Evolutionary conservation across 257 asterid genomes (phyloP), one percentile per base, ranked within the genome.

Genomic region (Handroanthus guayacan): DNA sequence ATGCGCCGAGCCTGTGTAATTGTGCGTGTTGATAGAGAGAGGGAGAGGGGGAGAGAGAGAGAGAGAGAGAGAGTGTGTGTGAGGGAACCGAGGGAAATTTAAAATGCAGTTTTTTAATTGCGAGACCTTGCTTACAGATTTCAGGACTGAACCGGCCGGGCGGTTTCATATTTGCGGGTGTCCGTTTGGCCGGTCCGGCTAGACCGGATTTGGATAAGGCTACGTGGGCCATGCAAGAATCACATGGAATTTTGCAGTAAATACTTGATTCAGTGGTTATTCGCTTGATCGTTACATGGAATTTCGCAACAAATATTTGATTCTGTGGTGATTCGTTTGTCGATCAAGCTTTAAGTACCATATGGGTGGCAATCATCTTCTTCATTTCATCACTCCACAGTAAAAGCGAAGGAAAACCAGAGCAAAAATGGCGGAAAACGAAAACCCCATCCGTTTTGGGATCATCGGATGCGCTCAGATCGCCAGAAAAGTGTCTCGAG

Each of bases 381-480:
- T 62, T 36, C 14, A 7, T 50, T 34, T 43, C 61, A 17, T 39
- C 62, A 39, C 38, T 38, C 64, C 65, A 38, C 2, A 38, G 6
- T 5, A 37, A 36, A 38, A 18, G 16, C 57, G 39, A 48, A 6
- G 25, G 67, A 20, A 39, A 0, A 5, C 2, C 39, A 41, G 13
- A n/a, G 4, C 9, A 63, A 70, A 74, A 77, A 88, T 87, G 94
- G 67, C 91, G 11, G 75, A 80, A 55, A 76, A 39, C 47, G 81
- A 76, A 20, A 77, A 11, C 63, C 82, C 86, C 76, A 67, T 92
- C 47, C 91, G 95, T 36, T 89, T 92, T 62, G 97, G 97, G 9
- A 90, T 92, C 76, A 78, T 89, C 64, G 97, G 97, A 3, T 89
- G 97, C 84, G 97, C 97, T 9, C 89, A 78, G 75, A 90, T 92